A percentile compares a stretch with the other conserved stretches of the same genome.
Evolutionary conservation across 495 filamentous ascomycete genomes (phyloP).

Genomic region (Cladorrhinum samala): DNA sequence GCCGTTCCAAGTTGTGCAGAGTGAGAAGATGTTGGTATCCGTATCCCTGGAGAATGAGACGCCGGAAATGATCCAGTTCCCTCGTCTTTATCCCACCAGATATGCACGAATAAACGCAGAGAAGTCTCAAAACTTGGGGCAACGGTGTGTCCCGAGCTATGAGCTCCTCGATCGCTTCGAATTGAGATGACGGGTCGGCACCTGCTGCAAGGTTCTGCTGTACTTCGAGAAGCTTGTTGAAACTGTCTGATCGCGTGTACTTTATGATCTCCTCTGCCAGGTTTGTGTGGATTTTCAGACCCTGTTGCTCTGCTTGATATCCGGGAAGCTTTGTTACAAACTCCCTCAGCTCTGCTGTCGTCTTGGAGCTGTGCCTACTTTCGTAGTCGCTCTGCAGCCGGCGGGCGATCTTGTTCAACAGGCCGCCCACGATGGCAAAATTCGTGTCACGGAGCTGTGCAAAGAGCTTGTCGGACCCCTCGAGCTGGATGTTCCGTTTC

Average conservation of each 20-base stretch:
- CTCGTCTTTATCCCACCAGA: constrained; percentile 78
- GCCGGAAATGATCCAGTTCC: constrained; percentile 84
- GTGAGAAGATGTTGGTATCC: constrained; percentile 92
- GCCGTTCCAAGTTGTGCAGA: constrained; percentile 80
- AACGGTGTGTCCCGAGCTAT: constrained; percentile 80
- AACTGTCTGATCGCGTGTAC: constrained; percentile 78
- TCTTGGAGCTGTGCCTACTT: constrained; percentile 80
- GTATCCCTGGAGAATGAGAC: constrained; percentile 83
- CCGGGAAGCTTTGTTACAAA: constrained; percentile 88
- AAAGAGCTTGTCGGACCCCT: constrained; percentile 85
- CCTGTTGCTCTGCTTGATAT: constrained; percentile 90
- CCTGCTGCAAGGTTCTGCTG: constrained; percentile 96
- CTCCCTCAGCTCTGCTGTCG: constrained; percentile 79
- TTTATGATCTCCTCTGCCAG: constrained; percentile 94
- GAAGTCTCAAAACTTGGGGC: constrained; percentile 69
- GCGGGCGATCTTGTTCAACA: constrained; percentile 85
- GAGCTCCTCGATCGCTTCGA: constrained; percentile 86
- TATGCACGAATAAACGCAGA: constrained; percentile 89
- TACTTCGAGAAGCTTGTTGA: constrained; percentile 81
- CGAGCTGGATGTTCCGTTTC: constrained; percentile 86
- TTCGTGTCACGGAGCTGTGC: constrained; percentile 86
- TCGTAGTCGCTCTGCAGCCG: constrained; percentile 83
- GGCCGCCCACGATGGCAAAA: constrained; percentile 84
- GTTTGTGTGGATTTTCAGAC: constrained; percentile 81
- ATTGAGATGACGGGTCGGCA: constrained; percentile 78